Percentiles rank a stretch among this genome's conserved stretches.
phyloP scores from a whole-genome alignment of 73 alveolate genomes.

The Paraurostyla sp. region DNA sequence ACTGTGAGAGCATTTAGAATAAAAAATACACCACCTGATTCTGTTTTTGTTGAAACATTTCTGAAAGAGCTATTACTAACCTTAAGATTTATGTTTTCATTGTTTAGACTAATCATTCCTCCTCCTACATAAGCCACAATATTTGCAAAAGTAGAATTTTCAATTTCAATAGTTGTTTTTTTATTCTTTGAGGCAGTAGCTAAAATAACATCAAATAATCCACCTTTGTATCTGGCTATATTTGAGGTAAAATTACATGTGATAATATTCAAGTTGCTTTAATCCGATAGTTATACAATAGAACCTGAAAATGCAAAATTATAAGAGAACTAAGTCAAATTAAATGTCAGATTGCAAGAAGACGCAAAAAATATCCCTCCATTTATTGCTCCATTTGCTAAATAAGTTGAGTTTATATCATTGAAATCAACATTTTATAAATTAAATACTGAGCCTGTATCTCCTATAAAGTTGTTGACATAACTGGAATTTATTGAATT shows the following conservation, averaged over 20 bases:
- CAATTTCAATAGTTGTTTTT: neutral
- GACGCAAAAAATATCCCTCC: constrained; percentile 17
- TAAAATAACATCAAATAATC: neutral
- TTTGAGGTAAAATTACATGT: neutral
- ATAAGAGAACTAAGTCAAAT: neutral
- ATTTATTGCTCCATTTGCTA: neutral
- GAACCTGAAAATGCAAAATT: constrained; percentile 24
- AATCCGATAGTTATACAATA: neutral
- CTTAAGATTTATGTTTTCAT: neutral
- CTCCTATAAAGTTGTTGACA: neutral
- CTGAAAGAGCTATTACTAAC: neutral
- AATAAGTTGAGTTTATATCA: neutral
- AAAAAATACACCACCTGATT: neutral
- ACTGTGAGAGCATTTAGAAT: neutral
- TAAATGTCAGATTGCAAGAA: neutral
- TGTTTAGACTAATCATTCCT: neutral
- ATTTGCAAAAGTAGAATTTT: neutral
- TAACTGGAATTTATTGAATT: neutral
- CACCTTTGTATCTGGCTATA: neutral
- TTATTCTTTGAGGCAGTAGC: neutral
- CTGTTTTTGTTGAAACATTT: neutral
- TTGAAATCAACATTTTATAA: neutral
- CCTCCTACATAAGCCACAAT: neutral
- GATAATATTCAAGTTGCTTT: neutral
- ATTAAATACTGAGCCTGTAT: neutral